Percentiles rank a stretch among this genome's conserved stretches.
Evolutionary conservation across 371 early-diverging fungal species (phyloP).

Genomic region (Zancudomyces culisetae): DNA sequence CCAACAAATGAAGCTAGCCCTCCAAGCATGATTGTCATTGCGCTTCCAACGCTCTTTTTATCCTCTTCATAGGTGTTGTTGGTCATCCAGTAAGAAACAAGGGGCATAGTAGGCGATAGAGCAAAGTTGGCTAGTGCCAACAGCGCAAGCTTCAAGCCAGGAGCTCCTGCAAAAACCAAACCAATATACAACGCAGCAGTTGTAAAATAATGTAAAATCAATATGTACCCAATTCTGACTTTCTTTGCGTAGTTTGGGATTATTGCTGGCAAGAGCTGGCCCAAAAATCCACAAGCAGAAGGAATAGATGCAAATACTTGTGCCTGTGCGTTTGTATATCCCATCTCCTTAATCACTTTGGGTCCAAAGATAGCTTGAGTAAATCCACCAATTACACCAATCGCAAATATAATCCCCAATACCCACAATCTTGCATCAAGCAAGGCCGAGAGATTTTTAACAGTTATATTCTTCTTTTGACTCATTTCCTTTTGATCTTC

Average conservation of each 20-base stretch:
- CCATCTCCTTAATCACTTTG: constrained; percentile 1
- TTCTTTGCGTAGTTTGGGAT: no score
- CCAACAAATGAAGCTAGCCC: constrained; percentile 17
- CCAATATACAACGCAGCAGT: no score
- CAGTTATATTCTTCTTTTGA: constrained; percentile 4
- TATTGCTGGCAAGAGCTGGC: constrained; percentile 3
- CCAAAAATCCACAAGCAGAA: constrained; percentile 3
- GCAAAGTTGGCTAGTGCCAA: constrained; percentile 20
- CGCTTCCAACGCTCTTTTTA: constrained; percentile 1
- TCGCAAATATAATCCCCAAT: constrained; percentile 5
- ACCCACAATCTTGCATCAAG: constrained; percentile 9
- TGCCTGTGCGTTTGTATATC: constrained; percentile 1
- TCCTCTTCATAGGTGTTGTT: constrained; percentile 1
- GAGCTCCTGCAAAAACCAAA: constrained; percentile 3
- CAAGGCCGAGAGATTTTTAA: constrained; percentile 10
- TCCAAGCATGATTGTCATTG: constrained; percentile 5
- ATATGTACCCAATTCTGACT: no score
- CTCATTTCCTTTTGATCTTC: constrained; percentile 13
- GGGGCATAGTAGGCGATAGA: constrained; percentile 11
- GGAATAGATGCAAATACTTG: constrained; percentile 2
- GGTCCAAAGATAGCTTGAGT: constrained; percentile 1
- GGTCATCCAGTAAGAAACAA: constrained; percentile 5
- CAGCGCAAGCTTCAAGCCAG: constrained; percentile 13
- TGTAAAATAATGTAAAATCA: no score
- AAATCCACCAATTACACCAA: not conserved